phyloP scores from a whole-genome alignment of 306 rosid genomes.

The Trifolium subterraneum region DNA sequence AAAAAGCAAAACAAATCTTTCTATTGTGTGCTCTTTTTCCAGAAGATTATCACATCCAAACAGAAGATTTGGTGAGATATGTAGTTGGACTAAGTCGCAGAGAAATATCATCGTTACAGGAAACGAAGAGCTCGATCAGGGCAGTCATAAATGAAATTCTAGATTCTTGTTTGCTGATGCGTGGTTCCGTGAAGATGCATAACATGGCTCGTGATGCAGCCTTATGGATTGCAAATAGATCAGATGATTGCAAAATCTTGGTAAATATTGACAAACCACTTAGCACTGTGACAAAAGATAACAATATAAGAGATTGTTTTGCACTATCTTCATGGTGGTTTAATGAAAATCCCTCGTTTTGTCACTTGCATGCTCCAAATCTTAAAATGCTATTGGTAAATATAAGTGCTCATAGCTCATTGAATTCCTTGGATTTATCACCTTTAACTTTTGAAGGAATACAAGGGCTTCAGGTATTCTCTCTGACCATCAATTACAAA shows the following conservation, averaged over 20 bases:
- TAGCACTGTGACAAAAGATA: background rate
- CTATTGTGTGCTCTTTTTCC: background rate
- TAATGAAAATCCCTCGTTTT: background rate
- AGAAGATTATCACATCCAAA: background rate
- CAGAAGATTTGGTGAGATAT: background rate
- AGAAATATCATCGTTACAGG: background rate
- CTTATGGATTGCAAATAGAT: slow-evolving; percentile 28
- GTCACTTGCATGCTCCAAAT: slow-evolving; percentile 32
- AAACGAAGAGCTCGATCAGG: background rate
- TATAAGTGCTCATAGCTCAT: background rate
- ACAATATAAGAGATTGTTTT: slow-evolving; percentile 19
- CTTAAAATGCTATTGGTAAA: slow-evolving; percentile 17
- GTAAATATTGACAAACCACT: slow-evolving; percentile 20
- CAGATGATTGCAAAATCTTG: background rate
- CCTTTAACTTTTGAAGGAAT: slow-evolving; percentile 18
- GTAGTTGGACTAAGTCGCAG: background rate
- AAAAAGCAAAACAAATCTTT: background rate
- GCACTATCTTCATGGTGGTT: slow-evolving; percentile 29
- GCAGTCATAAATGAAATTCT: background rate
- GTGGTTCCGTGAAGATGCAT: no score
- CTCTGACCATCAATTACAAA: background rate
- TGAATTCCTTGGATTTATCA: background rate
- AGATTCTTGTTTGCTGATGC: background rate
- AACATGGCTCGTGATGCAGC: slow-evolving; percentile 30
- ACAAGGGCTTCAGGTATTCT: background rate